A percentile compares a stretch with the other conserved stretches of the same genome.
These are phyloP conservation scores for Mycena chlorophos DNA, from an alignment of 768 basidiomycete species.

Conservation along the genomic window DNA sequence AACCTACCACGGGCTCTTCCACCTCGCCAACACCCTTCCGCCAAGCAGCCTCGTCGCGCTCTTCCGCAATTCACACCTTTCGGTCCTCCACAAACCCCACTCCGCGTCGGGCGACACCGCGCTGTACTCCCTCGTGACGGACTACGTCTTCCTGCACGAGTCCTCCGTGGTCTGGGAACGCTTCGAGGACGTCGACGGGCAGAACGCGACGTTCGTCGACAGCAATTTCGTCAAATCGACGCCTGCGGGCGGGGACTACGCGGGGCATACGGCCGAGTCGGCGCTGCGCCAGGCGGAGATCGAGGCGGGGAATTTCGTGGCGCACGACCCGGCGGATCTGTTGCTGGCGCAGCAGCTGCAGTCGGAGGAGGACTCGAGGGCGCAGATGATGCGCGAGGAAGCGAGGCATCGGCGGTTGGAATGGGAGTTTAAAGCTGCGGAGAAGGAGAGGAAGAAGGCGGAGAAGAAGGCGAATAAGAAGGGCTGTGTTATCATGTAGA, in stretches of 20 bases:
- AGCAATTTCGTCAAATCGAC: slow-evolving; percentile 60
- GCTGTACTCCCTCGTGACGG: slow-evolving; percentile 84
- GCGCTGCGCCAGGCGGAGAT: slow-evolving; percentile 52
- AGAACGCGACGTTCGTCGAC: slow-evolving; percentile 76
- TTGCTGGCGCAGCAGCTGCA: slow-evolving; percentile 78
- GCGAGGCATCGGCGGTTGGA: slow-evolving; percentile 16
- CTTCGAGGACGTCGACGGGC: slow-evolving; percentile 84
- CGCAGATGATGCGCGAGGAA: slow-evolving; percentile 35
- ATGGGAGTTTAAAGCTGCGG: slow-evolving; percentile 23
- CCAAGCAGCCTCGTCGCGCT: slow-evolving; percentile 68
- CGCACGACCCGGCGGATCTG: slow-evolving; percentile 55
- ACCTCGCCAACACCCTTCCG: slow-evolving; percentile 65
- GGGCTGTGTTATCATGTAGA: slow-evolving; percentile 61
- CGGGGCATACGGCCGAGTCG: slow-evolving; percentile 68
- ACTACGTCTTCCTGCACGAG: slow-evolving; percentile 77
- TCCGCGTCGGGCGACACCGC: slow-evolving; percentile 38
- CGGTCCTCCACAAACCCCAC: slow-evolving; percentile 81
- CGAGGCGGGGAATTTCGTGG: slow-evolving; percentile 38
- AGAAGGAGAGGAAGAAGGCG: slow-evolving; percentile 27
- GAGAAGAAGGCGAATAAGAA: slow-evolving; percentile 45
- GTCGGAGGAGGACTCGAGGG: slow-evolving; percentile 70
- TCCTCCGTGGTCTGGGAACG: slow-evolving; percentile 87
- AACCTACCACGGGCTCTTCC: slow-evolving; percentile 86
- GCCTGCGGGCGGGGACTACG: slow-evolving; percentile 80
- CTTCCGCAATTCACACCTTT: slow-evolving; percentile 88